phyloP scores from a whole-genome alignment of 2,329 filamentous ascomycete genomes.

The Colletotrichum cuscutae region DNA sequence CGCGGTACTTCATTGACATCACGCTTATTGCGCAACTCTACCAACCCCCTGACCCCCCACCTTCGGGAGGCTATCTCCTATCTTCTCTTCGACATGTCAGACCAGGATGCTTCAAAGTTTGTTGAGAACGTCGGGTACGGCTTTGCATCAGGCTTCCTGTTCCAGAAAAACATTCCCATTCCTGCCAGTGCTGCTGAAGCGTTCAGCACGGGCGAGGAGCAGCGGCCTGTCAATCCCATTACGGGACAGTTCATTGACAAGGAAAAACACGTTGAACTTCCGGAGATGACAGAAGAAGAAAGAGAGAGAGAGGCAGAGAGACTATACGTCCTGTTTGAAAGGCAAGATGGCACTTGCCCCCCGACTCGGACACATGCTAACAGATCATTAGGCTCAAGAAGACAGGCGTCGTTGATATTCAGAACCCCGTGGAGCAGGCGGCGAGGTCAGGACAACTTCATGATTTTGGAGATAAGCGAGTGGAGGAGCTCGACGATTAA shows the following conservation, averaged over 20 bases:
- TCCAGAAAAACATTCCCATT: conserved; percentile 83
- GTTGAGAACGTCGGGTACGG: conserved; percentile 95
- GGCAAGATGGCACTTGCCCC: conserved; percentile 57
- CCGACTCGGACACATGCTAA: conserved; percentile 10
- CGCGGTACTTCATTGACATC: conserved; percentile 79
- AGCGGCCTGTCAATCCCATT: conserved; percentile 77
- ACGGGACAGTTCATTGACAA: conserved; percentile 84
- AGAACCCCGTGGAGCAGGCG: conserved; percentile 81
- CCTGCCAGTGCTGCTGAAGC: conserved; percentile 73
- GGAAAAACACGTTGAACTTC: conserved; percentile 67
- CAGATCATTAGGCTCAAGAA: conserved; percentile 64
- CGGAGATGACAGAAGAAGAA: conserved; percentile 89
- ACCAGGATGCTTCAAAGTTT: conserved; percentile 81
- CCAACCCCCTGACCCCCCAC: conserved; percentile 76
- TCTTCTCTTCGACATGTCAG: conserved; percentile 88
- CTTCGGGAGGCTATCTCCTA: conserved; percentile 80
- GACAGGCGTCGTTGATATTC: conserved; percentile 80
- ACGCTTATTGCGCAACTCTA: conserved; percentile 80
- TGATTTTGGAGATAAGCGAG: conserved; percentile 69
- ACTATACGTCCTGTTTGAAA: conserved; percentile 90
- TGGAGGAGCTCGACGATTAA: conserved; percentile 55
- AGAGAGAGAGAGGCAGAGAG: conserved; percentile 92
- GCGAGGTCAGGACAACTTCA: conserved; percentile 76
- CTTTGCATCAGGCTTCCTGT: conserved; percentile 89
- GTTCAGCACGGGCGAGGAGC: conserved; percentile 45